Conservation (phyloP, 2,329 filamentous ascomycete genomes). For the Fusarium mundagurra region DNA sequence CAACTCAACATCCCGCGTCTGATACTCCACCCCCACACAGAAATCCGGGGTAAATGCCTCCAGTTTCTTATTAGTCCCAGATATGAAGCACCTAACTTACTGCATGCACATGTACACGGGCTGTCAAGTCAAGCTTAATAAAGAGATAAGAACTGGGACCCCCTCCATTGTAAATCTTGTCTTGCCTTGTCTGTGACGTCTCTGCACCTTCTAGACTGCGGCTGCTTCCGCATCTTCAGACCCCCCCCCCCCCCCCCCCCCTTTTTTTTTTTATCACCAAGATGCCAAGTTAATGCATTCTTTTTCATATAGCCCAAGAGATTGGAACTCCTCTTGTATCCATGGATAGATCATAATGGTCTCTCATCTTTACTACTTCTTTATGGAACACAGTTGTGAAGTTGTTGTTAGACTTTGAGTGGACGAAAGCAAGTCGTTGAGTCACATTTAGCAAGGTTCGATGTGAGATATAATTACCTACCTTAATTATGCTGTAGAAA, state of each 20-base stretch:
- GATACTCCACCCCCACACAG: slow-evolving; percentile 41
- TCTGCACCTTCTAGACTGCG: slow-evolving; percentile 2
- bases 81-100: slow-evolving; percentile 15
- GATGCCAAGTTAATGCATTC: background rate
- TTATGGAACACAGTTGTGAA: background rate
- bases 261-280: too few relatives aligned
- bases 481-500: too few relatives aligned
- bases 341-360: background rate
- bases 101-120: background rate
- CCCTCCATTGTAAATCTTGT: slow-evolving; percentile 5
- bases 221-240: slow-evolving; percentile 4
- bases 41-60: slow-evolving; percentile 35
- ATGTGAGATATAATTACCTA: too few relatives aligned
- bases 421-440: background rate
- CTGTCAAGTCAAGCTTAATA: slow-evolving; percentile 15
- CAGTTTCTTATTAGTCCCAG: slow-evolving; percentile 30
- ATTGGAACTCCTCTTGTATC: background rate
- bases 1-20: slow-evolving; percentile 33
- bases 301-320: background rate
- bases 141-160: slow-evolving; percentile 14
- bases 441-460: background rate
- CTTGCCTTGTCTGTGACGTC: slow-evolving; percentile 5
- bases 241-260: too few relatives aligned
- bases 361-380: background rate
- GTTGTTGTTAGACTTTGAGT: background rate